Conservation (phyloP, 148 eudicot species). For the Rhododendron mucronatum region DNA sequence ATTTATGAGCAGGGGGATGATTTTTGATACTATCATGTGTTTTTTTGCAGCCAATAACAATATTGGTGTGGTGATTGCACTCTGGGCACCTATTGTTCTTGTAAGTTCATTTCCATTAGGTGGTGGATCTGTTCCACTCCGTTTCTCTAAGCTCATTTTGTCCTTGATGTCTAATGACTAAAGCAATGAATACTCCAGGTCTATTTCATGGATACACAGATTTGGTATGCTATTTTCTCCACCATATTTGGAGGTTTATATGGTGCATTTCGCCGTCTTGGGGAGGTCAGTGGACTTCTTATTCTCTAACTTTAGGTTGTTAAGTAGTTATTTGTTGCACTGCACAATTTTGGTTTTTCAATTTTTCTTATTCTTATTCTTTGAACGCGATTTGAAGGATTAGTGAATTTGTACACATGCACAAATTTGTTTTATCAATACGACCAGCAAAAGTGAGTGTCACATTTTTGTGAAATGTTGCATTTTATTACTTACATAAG, state of each 20-base stretch:
- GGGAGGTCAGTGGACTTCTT: constrained; percentile 53
- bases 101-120: constrained; percentile 30
- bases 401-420: not conserved
- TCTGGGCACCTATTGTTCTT: constrained; percentile 68
- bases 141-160: not conserved
- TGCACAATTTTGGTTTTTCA: not conserved
- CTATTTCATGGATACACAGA: constrained; percentile 69
- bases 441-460: not conserved
- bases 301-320: not conserved
- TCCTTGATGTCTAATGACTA: constrained; percentile 19
- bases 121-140: not conserved
- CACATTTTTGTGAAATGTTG: not conserved
- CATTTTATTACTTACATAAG: not conserved
- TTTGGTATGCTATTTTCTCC: constrained; percentile 73
- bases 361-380: not conserved
- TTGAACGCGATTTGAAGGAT: not conserved
- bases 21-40: constrained; percentile 13
- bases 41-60: constrained; percentile 50
- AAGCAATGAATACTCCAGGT: constrained; percentile 32
- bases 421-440: not conserved
- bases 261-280: constrained; percentile 73
- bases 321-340: not conserved
- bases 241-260: constrained; percentile 62
- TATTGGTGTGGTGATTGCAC: constrained; percentile 61
- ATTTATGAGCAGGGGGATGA: not conserved